These are phyloP conservation scores for Candida tropicalis DNA, from an alignment of 1,139 yeast species.

Conservation along the genomic window DNA sequence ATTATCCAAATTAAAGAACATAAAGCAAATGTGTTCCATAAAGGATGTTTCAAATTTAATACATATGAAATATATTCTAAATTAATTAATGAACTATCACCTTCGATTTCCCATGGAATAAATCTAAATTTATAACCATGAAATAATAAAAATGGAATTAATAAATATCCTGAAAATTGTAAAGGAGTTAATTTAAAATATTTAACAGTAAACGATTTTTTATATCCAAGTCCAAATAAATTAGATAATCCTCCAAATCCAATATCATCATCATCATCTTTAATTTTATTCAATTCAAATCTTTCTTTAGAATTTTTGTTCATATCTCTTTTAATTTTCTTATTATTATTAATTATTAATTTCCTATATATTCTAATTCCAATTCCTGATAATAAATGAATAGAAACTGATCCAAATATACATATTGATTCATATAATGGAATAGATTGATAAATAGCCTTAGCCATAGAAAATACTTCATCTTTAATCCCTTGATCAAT, in stretches of 20 bases:
- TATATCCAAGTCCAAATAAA: constrained; percentile 55
- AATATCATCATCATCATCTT: constrained; percentile 37
- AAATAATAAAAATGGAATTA: constrained; percentile 45
- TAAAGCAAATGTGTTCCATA: constrained; percentile 24
- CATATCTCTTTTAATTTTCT: not conserved
- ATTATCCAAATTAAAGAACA: constrained; percentile 26
- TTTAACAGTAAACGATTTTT: constrained; percentile 46
- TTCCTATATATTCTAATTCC: constrained; percentile 42
- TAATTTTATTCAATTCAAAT: constrained; percentile 8
- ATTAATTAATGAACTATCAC: constrained; percentile 62
- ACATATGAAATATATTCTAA: constrained; percentile 56
- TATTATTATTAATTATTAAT: constrained; percentile 1
- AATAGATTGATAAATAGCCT: constrained; percentile 59
- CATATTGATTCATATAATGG: constrained; percentile 51
- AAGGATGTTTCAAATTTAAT: constrained; percentile 28
- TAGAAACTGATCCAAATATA: constrained; percentile 48
- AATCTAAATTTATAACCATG: constrained; percentile 55
- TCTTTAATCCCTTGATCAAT: constrained; percentile 42
- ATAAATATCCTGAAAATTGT: constrained; percentile 60
- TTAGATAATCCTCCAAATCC: constrained; percentile 64
- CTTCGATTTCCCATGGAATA: constrained; percentile 56
- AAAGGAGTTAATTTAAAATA: constrained; percentile 47
- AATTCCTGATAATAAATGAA: constrained; percentile 61
- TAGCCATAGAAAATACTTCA: constrained; percentile 60
- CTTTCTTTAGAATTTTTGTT: constrained; percentile 6